A percentile compares a stretch with the other conserved stretches of the same genome.
These are phyloP conservation scores for Ustilago xerochloae DNA, from an alignment of 1,284 basidiomycete species.

Conservation along the genomic window DNA sequence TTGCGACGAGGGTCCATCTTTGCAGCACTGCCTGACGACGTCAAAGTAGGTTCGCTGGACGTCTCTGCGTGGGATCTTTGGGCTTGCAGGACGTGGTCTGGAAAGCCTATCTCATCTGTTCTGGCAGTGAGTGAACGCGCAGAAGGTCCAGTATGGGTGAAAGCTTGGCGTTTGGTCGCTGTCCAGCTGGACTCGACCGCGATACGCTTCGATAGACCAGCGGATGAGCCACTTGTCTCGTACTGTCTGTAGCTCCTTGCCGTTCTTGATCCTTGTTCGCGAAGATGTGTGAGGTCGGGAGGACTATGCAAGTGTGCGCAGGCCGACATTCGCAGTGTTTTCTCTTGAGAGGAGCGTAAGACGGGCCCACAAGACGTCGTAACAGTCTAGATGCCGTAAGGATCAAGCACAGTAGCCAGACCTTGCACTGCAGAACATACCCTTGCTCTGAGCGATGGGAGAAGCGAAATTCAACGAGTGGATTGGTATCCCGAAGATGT, in stretches of 20 bases:
- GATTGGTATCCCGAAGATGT: too few relatives aligned
- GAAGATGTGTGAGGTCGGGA: background rate
- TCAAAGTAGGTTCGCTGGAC: background rate
- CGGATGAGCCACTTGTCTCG: too few relatives aligned
- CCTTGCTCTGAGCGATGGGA: too few relatives aligned
- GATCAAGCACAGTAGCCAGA: too few relatives aligned
- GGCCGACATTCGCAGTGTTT: conserved; percentile 6
- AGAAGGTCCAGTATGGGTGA: too few relatives aligned
- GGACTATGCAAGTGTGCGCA: background rate
- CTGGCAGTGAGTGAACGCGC: background rate
- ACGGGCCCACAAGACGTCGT: too few relatives aligned
- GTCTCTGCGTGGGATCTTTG: background rate
- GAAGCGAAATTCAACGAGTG: too few relatives aligned
- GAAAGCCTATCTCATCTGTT: conserved; percentile 1
- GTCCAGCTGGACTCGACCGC: background rate
- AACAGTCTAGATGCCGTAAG: too few relatives aligned
- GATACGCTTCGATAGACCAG: background rate
- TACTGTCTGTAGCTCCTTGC: background rate
- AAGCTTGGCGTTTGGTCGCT: background rate
- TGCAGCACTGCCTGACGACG: background rate
- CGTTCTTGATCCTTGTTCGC: background rate
- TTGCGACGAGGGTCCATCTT: conserved; percentile 17
- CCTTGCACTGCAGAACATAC: too few relatives aligned
- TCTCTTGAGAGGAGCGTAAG: too few relatives aligned
- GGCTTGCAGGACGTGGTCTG: background rate